phyloP scores from a whole-genome alignment of 2,329 filamentous ascomycete genomes.

The Coniosporium tulheliwenetii region DNA sequence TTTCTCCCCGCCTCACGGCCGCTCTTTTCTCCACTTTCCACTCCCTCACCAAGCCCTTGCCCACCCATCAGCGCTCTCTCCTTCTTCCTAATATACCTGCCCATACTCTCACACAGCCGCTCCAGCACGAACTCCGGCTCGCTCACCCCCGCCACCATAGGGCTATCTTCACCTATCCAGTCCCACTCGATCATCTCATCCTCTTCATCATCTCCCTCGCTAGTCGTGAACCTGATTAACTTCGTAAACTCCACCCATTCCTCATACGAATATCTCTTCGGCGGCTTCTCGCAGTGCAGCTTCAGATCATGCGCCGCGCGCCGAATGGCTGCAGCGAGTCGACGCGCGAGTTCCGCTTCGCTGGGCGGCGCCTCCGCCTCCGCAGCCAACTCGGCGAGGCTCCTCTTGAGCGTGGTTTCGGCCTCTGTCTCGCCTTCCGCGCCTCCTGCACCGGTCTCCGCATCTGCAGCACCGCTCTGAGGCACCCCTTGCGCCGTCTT shows the following conservation, averaged over 20 bases:
- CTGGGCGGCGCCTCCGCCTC: conserved; percentile 17
- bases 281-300: conserved; percentile 16
- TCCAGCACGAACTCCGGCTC: conserved; percentile 55
- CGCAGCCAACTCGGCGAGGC: conserved; percentile 20
- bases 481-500: conserved; percentile 8
- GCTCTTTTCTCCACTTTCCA: background rate
- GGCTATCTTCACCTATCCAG: conserved; percentile 55
- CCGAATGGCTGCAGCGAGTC: conserved; percentile 55
- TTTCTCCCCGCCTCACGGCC: background rate
- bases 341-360: conserved; percentile 39
- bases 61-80: background rate
- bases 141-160: conserved; percentile 45
- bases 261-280: conserved; percentile 59
- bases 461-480: background rate
- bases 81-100: conserved; percentile 23
- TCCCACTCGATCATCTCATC: conserved; percentile 52
- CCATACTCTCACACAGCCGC: conserved; percentile 48
- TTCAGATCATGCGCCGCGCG: conserved; percentile 49
- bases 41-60: background rate
- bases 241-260: conserved; percentile 78
- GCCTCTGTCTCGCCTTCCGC: conserved; percentile 8
- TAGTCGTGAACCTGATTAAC: conserved; percentile 44
- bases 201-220: conserved; percentile 33
- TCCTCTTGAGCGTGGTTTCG: conserved; percentile 25
- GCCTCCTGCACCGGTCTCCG: background rate